phyloP scores from a whole-genome alignment of 129 eudicot genomes.

The Smallanthus sonchifolius region DNA sequence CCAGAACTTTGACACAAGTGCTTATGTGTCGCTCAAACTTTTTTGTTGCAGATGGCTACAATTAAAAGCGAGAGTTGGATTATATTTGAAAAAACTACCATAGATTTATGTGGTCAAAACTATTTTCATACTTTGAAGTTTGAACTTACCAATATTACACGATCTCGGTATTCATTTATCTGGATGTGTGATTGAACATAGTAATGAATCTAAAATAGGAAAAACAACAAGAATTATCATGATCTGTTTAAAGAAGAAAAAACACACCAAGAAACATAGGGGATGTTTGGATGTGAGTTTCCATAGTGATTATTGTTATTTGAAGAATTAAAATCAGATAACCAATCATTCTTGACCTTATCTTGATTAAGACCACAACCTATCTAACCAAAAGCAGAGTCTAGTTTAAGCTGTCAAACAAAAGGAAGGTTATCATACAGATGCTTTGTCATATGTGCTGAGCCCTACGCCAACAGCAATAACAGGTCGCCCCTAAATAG shows the following conservation, averaged over 20 bases:
- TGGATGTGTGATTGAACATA: constrained; percentile 98
- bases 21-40: constrained; percentile 59
- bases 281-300: background rate
- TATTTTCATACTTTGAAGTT: background rate
- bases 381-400: background rate
- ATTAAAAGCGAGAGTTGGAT: constrained; percentile 7
- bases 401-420: background rate
- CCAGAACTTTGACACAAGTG: constrained; percentile 80
- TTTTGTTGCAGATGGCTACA: constrained; percentile 73
- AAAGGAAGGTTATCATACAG: constrained; percentile 49
- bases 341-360: background rate
- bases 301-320: background rate
- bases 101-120: constrained; percentile 13
- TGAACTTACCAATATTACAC: constrained; percentile 67
- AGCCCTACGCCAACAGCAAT: constrained; percentile 94
- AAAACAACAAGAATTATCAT: background rate
- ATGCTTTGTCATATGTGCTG: constrained; percentile 95
- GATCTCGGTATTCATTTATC: constrained; percentile 94
- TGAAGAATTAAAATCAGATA: background rate
- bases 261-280: background rate
- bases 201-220: constrained; percentile 57
- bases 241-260: background rate
- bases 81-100: background rate
- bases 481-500: constrained; percentile 83
- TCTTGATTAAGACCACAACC: background rate